phyloP scores from a whole-genome alignment of 306 rosid genomes.

The Pterocarpus santalinus region DNA sequence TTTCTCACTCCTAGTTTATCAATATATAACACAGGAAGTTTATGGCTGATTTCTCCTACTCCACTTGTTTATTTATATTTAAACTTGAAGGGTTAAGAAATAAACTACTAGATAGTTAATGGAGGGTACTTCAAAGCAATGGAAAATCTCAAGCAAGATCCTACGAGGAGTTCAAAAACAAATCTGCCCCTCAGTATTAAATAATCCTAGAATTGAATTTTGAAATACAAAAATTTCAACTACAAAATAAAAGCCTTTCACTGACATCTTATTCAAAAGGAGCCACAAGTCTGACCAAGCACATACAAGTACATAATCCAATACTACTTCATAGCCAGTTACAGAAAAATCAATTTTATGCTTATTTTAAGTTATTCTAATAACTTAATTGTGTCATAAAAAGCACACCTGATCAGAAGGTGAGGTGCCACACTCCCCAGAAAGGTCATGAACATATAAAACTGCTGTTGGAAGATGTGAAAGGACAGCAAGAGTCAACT shows the following conservation, averaged over 20 bases:
- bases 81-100: too few species aligned
- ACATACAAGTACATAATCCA: background rate
- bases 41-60: too few species aligned
- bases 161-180: background rate
- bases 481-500: constrained; percentile 92
- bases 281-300: background rate
- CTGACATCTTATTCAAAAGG: background rate
- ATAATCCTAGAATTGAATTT: background rate
- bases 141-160: background rate
- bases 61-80: too few species aligned
- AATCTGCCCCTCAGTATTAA: background rate
- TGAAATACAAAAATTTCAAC: background rate
- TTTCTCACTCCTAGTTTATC: background rate
- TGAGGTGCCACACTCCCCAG: constrained; percentile 94
- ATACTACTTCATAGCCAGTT: background rate
- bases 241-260: background rate
- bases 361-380: constrained; percentile 32
- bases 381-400: constrained; percentile 35
- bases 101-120: too few species aligned
- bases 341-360: constrained; percentile 1
- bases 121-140: background rate
- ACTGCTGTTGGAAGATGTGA: constrained; percentile 92
- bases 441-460: constrained; percentile 89
- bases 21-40: too few species aligned
- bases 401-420: constrained; percentile 92